These are phyloP conservation scores for Sphagnum contortum DNA, from an alignment of 225 moss, liverwort and hornwort genomes.

Conservation along the genomic window DNA sequence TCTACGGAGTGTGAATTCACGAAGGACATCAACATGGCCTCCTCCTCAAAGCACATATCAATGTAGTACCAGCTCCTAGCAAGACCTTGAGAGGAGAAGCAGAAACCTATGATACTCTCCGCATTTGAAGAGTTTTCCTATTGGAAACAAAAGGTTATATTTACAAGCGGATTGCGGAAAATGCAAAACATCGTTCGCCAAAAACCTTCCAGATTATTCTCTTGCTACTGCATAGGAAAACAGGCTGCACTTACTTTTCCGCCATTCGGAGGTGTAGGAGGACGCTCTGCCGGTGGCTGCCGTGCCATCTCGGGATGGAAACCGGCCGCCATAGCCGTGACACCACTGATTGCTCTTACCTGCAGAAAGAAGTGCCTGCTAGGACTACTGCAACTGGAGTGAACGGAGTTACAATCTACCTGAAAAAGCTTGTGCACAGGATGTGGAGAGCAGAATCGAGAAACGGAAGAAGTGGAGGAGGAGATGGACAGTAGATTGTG, in stretches of 20 bases:
- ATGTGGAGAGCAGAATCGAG: not conserved
- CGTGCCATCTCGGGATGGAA: constrained; percentile 41
- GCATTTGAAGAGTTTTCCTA: not conserved
- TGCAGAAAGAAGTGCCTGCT: constrained; percentile 1
- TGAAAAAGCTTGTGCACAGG: constrained; percentile 2
- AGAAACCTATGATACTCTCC: too few species aligned
- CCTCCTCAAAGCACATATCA: too few species aligned
- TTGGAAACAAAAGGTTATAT: not conserved
- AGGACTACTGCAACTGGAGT: constrained; percentile 1
- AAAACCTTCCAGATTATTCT: too few species aligned
- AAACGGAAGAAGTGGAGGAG: constrained; percentile 1
- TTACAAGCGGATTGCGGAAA: not conserved
- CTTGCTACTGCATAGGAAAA: not conserved
- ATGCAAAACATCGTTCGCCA: not conserved
- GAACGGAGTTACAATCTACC: constrained; percentile 1
- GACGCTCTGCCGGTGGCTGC: constrained; percentile 39
- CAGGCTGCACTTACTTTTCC: constrained; percentile 29
- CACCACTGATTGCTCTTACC: constrained; percentile 11
- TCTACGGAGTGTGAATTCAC: too few species aligned
- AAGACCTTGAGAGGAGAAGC: too few species aligned
- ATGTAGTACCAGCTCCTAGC: too few species aligned
- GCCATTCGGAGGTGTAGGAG: constrained; percentile 39
- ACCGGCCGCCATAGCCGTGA: constrained; percentile 33
- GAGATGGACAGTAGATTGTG: constrained; percentile 5
- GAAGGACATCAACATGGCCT: too few species aligned